phyloP scores from a whole-genome alignment of 495 filamentous ascomycete species.

The Penicillium herquei region DNA sequence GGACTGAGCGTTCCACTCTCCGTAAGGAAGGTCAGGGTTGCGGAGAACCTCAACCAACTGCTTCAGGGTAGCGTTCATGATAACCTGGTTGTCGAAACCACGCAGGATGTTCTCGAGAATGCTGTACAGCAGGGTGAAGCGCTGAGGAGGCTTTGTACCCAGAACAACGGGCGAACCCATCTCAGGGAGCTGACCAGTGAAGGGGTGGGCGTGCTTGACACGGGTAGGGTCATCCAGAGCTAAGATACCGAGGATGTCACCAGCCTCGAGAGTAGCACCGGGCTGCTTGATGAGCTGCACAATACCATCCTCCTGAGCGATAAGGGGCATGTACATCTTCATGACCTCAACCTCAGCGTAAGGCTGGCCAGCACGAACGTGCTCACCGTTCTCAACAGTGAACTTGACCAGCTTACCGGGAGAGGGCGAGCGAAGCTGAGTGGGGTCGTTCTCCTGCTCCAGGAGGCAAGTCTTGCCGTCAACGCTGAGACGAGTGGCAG shows the following conservation, averaged over 20 bases:
- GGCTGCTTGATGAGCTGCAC: constrained; percentile 99
- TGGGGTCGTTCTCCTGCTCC: constrained; percentile 99
- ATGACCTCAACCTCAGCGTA: constrained; percentile 99
- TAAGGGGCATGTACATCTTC: constrained; percentile 99
- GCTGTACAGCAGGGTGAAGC: constrained; percentile 71
- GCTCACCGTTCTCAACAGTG: constrained; percentile 93
- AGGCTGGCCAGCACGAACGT: constrained; percentile 87
- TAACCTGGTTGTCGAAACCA: constrained; percentile 96
- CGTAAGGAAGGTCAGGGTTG: constrained; percentile 87
- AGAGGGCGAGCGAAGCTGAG: constrained; percentile 89
- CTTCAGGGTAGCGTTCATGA: constrained; percentile 86
- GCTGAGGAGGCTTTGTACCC: constrained; percentile 89
- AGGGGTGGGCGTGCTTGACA: constrained; percentile 97
- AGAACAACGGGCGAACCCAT: constrained; percentile 81
- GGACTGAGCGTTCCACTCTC: constrained; percentile 93
- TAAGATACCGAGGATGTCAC: constrained; percentile 97
- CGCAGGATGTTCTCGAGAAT: constrained; percentile 86
- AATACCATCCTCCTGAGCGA: constrained; percentile 94
- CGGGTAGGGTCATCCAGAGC: constrained; percentile 93
- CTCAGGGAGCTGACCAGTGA: constrained; percentile 86
- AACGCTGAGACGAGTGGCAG: constrained; percentile 90
- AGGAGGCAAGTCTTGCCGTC: constrained; percentile 97
- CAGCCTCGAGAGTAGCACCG: constrained; percentile 94
- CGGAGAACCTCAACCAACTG: constrained; percentile 88
- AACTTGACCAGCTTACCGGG: constrained; percentile 99